Evolutionary conservation across 495 filamentous ascomycete species (phyloP), one percentile per base, ranked within the genome.

Genomic region (Tuber magnatum): DNA sequence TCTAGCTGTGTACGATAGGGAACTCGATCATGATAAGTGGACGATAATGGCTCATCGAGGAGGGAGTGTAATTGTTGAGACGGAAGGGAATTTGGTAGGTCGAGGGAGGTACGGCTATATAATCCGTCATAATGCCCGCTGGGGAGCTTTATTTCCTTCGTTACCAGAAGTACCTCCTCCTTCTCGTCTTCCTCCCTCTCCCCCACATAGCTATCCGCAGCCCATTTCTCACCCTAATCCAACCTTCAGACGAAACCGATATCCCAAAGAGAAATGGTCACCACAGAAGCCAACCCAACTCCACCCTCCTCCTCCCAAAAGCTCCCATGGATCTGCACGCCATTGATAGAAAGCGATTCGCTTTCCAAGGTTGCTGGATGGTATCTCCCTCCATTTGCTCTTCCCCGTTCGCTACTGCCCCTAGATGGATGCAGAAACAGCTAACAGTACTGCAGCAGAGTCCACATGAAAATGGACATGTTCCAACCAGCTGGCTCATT

Each of bases 381-480:
- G 90, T 92, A 85, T 73, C 84, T 61, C 48, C 7, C 69, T 44
- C n/a, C 69, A n/a, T n/a, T n/a, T n/a, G n/a, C n/a, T n/a, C n/a
- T n/a, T n/a, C n/a, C 51, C 28, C 35, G 42, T 70, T 73, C 56
- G 28, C 22, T 65, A 51, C 16, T 56, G 43, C 24, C 2, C 65
- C 39, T 24, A 35, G 14, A 0, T 32, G 20, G 68, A 42, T 22
- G 0, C n/a, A 6, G 12, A 24, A 39, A 40, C 8, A 35, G 56
- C 68, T 82, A 44, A 82, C 43, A 35, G 32, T 10, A 10, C 28
- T 28, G 28, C 76, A 91, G 90, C 82, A 87, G 89, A 76, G 89
- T 98, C 85, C 94, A 91, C 84, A 90, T 99, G 80, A 99, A 99
- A 83, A 90, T 97, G 74, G 94, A 99, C 76, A 92, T 92, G 84